phyloP scores from a whole-genome alignment of 345 rosid genomes.

The Eucalyptus polybractea region DNA sequence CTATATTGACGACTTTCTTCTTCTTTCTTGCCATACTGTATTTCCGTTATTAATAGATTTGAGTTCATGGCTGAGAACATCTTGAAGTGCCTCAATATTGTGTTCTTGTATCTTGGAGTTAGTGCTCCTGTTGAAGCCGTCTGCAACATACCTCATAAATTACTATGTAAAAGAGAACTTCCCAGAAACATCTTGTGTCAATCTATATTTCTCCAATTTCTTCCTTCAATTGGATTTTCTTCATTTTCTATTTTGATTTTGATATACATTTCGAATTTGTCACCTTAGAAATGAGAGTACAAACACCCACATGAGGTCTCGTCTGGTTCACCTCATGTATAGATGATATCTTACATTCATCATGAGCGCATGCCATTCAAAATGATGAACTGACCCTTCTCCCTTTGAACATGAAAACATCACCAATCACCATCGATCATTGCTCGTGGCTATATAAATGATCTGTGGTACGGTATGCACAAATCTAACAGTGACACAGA shows the following conservation, averaged over 20 bases:
- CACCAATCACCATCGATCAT: background rate
- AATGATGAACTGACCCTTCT: background rate
- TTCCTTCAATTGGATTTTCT: background rate
- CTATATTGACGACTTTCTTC: background rate
- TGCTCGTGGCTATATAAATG: background rate
- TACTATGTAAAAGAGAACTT: background rate
- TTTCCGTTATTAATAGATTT: background rate
- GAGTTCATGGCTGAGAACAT: background rate
- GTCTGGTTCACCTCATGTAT: background rate
- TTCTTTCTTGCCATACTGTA: background rate
- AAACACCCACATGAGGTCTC: background rate
- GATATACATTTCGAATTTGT: background rate
- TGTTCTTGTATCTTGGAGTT: background rate
- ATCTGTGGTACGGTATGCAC: background rate
- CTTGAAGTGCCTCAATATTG: background rate
- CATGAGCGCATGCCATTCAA: background rate
- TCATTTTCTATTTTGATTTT: background rate
- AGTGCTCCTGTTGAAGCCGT: background rate
- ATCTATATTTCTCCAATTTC: background rate
- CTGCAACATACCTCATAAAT: background rate
- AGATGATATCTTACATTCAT: background rate
- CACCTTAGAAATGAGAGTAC: background rate
- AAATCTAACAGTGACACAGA: background rate
- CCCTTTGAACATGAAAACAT: background rate
- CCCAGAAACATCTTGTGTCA: fast-evolving